Evolutionary conservation across 1,284 basidiomycete species (phyloP), one percentile per base, ranked within the genome.

Genomic region (Papiliotrema flavescens): DNA sequence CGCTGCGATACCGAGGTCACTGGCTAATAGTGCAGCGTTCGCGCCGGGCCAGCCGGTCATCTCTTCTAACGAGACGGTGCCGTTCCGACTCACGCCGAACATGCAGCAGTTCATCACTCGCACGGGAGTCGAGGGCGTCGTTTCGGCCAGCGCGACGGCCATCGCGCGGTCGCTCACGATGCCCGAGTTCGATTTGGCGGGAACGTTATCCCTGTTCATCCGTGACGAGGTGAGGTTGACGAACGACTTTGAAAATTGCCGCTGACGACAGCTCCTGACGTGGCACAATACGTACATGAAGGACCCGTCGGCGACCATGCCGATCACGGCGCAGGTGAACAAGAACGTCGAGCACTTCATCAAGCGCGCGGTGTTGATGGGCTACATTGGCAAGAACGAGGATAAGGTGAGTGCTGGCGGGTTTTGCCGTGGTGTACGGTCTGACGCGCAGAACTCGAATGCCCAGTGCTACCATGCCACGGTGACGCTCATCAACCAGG

Each of bases 71-170:
- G 96, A 99, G 64, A 81, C 86, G 2, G 92, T 97, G 13, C 95
- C 96, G 0, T 99, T 99, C 88, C 87, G 96, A 11, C 84, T 97
- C 63, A 97, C 93, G 13, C 94, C 94, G 2, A 98, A 97, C 74
- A 85, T 99, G 79, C 97, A 99, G 75, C 82, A 85, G 66, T 96
- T 98, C 78, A 79, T 98, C 49, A 92, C 90, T 0, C 87, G 89
- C 1, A 83, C 91, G 48, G 87, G 90, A 36, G 89, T 88, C 13
- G 97, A 99, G 74, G 96, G 95, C 17, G 78, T 97, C 32, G 78
- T 98, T 49, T 87, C 90, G 0, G 83, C 89, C 9, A 85, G 88
- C 0, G 85, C 97, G 35, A 89, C 97, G 81, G 89, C 95, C 0
- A 90, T 98, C 47, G 94, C 88, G 2, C 82, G 92, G 50, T 88